Evolutionary conservation across 2,329 filamentous ascomycete genomes (phyloP), one percentile per base, ranked within the genome.

Genomic region (Diplodia scrobiculata): DNA sequence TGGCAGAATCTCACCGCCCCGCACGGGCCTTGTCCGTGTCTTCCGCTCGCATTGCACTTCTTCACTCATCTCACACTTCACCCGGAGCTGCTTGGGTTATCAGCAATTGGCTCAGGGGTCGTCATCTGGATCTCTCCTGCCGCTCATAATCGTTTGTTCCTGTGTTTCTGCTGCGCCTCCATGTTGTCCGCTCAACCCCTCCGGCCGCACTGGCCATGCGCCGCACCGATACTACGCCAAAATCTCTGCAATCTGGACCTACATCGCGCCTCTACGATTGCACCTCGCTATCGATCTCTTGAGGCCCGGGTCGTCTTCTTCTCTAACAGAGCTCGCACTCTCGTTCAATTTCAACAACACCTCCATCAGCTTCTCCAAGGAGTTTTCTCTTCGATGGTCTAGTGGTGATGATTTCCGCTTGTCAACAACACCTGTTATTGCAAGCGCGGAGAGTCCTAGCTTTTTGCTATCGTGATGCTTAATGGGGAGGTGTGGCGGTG

Each of bases 391-490:
- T 58, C 54, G 54, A 58, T 58, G 54, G 54, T 58, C 54, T 58
- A 58, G 54, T 58, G 54, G 54, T 58, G 19, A 58, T 58, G 54
- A 58, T 58, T 58, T 58, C 54, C 54, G 54, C 54, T 58, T 58
- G 54, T 58, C 54, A 21, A 21, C 21, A 21, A 21, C 21, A 21
- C 1, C 21, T 21, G 21, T 21, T 45, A 7, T 19, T 19, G 6
- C 41, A 71, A 68, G 68, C 71, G 70, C 71, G 67, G 67, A 70
- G 68, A 68, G 68, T 11, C 9, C 9, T 45, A 2, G 2, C 6
- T n/a, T 45, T 45, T 45, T 45, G 41, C 41, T 25, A 25, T 25
- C 21, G 21, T 25, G 21, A 25, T 25, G 21, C 21, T 25, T 25
- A 21, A 25, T 25, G 21, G 21, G 21, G 21, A 25, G 21, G 21